These are phyloP conservation scores for Camelina hispida DNA, from an alignment of 345 rosid species.

Conservation along the genomic window DNA sequence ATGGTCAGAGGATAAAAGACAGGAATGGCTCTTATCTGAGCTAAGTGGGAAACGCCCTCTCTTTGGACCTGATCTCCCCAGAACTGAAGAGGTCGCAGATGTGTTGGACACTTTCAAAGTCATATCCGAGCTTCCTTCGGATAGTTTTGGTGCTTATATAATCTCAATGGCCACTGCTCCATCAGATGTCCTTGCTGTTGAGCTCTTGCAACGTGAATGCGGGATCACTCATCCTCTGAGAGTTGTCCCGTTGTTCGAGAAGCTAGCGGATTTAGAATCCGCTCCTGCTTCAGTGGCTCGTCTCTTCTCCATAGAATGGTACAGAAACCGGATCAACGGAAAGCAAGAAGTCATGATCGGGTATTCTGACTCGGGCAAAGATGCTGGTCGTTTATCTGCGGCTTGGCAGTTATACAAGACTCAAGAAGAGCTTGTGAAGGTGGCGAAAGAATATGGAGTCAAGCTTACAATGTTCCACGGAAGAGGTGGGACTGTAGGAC, in stretches of 20 bases:
- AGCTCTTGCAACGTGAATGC: conserved; percentile 95
- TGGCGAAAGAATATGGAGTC: conserved; percentile 80
- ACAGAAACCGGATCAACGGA: conserved; percentile 77
- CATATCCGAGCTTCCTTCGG: conserved; percentile 81
- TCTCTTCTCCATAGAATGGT: conserved; percentile 96
- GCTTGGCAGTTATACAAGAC: conserved; percentile 96
- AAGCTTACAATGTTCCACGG: conserved; percentile 98
- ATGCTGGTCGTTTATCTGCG: conserved; percentile 93
- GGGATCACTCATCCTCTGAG: conserved; percentile 75
- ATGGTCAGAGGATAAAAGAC: conserved; percentile 86
- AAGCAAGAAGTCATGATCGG: conserved; percentile 99
- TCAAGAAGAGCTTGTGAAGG: conserved; percentile 92
- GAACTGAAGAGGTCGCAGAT: conserved; percentile 86
- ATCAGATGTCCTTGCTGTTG: conserved; percentile 93
- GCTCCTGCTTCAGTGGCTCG: conserved; percentile 96
- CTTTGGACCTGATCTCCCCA: conserved; percentile 95
- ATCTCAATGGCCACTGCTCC: conserved; percentile 98
- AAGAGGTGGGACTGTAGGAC: conserved; percentile 95
- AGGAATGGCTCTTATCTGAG: conserved; percentile 92
- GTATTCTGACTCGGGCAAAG: conserved; percentile 97
- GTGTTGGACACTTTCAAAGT: conserved; percentile 88
- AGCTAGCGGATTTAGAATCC: conserved; percentile 88
- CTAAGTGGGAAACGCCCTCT: conserved; percentile 92
- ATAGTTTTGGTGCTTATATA: conserved; percentile 87
- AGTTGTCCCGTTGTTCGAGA: conserved; percentile 96